A percentile compares a stretch with the other conserved stretches of the same genome.
phyloP scores from a whole-genome alignment of 441 rosid species.

The Aleurites moluccanus region DNA sequence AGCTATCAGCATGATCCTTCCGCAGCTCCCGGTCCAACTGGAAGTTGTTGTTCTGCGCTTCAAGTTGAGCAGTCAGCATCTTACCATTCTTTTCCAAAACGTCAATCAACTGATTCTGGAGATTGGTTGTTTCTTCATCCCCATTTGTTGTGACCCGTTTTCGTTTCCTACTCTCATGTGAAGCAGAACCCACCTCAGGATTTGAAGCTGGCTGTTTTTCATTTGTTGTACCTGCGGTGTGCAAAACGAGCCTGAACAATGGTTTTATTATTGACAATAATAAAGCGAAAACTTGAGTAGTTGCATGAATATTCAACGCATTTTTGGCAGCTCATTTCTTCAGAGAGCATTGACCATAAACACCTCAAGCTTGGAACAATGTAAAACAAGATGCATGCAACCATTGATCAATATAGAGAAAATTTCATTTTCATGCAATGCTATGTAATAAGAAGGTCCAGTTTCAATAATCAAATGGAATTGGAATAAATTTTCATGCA shows the following conservation, averaged over 20 bases:
- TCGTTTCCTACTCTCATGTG: constrained; percentile 69
- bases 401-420: not conserved
- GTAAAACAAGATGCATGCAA: not conserved
- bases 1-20: constrained; percentile 60
- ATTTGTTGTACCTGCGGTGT: constrained; percentile 40
- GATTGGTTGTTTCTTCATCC: constrained; percentile 45
- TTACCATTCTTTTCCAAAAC: constrained; percentile 81
- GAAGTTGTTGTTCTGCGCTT: constrained; percentile 76
- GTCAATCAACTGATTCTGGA: constrained; percentile 57
- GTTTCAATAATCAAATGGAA: not conserved
- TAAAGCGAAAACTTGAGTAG: not conserved
- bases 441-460: not conserved
- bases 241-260: not conserved
- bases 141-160: constrained; percentile 42
- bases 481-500: not conserved
- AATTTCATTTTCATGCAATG: not conserved
- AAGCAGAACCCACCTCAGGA: constrained; percentile 57
- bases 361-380: not conserved
- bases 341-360: not conserved
- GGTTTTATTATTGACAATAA: not conserved
- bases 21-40: constrained; percentile 89
- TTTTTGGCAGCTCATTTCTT: not conserved
- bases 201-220: constrained; percentile 49
- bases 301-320: not conserved
- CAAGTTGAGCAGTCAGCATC: constrained; percentile 79